Percentiles rank a stretch among this genome's conserved stretches.
These are phyloP conservation scores for Dillenia suffruticosa DNA, from an alignment of 164 flowering plant genomes.

Conservation along the genomic window DNA sequence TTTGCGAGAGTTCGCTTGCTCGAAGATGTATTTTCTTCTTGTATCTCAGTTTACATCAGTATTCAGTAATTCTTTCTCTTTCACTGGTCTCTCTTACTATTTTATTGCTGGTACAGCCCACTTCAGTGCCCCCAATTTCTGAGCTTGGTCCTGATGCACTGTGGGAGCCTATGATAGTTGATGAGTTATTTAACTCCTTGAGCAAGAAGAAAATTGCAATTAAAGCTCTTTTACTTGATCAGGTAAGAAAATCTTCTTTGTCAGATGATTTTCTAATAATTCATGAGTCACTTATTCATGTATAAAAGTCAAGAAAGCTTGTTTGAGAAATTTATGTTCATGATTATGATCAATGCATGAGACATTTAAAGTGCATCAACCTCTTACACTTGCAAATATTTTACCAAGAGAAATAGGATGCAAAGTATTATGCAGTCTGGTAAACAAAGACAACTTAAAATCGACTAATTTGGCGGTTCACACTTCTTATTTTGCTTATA, in stretches of 20 bases:
- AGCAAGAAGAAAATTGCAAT: constrained; percentile 81
- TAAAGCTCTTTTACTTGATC: constrained; percentile 88
- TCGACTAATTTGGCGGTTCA: too few species aligned
- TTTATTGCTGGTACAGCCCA: constrained; percentile 53
- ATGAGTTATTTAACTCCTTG: constrained; percentile 51
- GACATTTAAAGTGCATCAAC: too few species aligned
- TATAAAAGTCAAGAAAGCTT: too few species aligned
- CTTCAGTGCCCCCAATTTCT: constrained; percentile 75
- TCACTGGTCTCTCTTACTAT: background rate
- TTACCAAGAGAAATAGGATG: too few species aligned
- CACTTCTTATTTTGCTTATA: too few species aligned
- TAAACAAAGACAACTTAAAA: too few species aligned
- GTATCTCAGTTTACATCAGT: background rate
- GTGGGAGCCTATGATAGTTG: constrained; percentile 63
- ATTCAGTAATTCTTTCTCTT: constrained; percentile 1
- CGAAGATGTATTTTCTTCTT: constrained; percentile 51
- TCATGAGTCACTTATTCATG: too few species aligned
- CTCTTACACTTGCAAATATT: too few species aligned
- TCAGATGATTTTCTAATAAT: constrained; percentile 5
- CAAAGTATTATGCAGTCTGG: too few species aligned
- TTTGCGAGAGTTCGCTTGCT: constrained; percentile 97
- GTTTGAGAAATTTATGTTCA: too few species aligned
- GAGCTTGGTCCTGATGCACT: constrained; percentile 98
- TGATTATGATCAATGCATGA: too few species aligned
- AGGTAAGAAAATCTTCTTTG: constrained; percentile 37